Conservation (phyloP, 148 eudicot genomes). For the Rhododendron molle region DNA sequence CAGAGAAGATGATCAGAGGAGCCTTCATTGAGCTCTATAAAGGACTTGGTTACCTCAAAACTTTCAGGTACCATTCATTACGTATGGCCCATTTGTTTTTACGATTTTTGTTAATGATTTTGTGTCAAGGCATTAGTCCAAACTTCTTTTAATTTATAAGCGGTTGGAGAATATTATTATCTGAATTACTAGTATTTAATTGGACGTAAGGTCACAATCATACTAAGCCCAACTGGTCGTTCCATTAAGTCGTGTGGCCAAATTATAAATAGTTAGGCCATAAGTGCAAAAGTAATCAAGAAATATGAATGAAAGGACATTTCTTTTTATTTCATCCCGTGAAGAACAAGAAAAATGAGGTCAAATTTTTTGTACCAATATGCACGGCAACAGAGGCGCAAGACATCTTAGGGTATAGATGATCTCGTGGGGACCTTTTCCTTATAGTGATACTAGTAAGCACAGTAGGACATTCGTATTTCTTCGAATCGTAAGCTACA, state of each 20-base stretch:
- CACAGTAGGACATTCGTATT: background rate
- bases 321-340: background rate
- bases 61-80: slow-evolving; percentile 46
- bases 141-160: background rate
- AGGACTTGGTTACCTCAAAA: slow-evolving; percentile 80
- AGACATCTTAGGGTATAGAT: background rate
- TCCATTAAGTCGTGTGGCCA: background rate
- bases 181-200: background rate
- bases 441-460: background rate
- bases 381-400: too few relatives aligned
- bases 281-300: background rate
- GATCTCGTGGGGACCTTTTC: background rate
- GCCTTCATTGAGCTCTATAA: slow-evolving; percentile 91
- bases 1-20: slow-evolving; percentile 89
- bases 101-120: background rate
- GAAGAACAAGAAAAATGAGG: background rate
- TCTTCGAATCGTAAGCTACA: background rate
- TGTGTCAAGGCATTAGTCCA: background rate
- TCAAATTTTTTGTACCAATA: too few relatives aligned
- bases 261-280: background rate
- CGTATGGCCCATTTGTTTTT: background rate
- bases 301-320: background rate
- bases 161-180: background rate
- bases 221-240: background rate
- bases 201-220: background rate